Evolutionary conservation across 2,329 filamentous ascomycete species (phyloP), one percentile per base, ranked within the genome.

Genomic region (Aureobasidium musti): DNA sequence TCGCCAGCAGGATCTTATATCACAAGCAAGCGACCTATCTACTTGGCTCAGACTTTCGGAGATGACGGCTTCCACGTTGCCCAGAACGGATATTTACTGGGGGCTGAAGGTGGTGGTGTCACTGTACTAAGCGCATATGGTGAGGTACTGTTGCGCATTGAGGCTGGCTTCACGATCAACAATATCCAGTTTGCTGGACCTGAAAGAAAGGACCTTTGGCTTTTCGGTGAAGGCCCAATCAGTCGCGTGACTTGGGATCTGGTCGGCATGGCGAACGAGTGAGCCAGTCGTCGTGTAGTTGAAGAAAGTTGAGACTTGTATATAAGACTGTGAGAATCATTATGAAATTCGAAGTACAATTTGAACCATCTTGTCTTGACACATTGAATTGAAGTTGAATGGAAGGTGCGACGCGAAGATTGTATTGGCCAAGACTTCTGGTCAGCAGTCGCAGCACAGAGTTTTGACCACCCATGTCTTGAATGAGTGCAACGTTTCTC

Each of bases 41-140:
- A 67, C 60, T 59, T 66, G 19, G 66, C 70, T 21, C 61, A 69
- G 60, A 69, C 66, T 1, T 69, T 68, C 28, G 68, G 66, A 7
- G 67, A 66, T 6, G 71, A 71, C 67, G 71, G 70, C 13, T 65
- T 72, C 30, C 69, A 70, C 47, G 69, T 70, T 17, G 67, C 66
- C 45, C 50, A 68, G 30, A 66, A 72, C 17, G 71, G 71, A 13
- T 69, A 69, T 43, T 37, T 72, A 2, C 47, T 72, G 3, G 70
- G 63, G 1, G 71, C 71, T 19, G 67, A 67, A 21, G 71, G 71
- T n/a, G 65, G 49, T 10, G 71, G 71, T 1, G 41, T 72, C 10
- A 68, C 70, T 68, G 67, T 72, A 6, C 28, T 72, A 39, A 68
- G 63, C 39, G 68, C 63, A 35, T 69, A 59, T 54, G 71, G 70